These are phyloP conservation scores for Wickerhamomyces queroliae DNA, from an alignment of 805 yeast genomes.

Conservation along the genomic window DNA sequence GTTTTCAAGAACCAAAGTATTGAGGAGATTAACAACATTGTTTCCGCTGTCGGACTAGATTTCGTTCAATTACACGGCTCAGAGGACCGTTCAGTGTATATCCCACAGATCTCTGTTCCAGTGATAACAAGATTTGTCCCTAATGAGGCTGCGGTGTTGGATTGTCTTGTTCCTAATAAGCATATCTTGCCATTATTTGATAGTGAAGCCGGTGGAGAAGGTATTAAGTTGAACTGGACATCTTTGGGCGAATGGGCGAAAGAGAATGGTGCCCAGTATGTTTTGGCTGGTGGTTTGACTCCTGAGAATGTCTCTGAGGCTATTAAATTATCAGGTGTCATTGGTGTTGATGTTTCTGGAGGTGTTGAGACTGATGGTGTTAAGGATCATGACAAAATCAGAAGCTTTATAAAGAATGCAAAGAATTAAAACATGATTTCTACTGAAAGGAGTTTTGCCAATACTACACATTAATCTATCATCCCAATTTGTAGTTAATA, in stretches of 20 bases:
- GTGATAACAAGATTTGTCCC: conserved; percentile 74
- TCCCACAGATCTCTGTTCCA: conserved; percentile 37
- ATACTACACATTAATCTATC: background rate
- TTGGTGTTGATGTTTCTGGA: conserved; percentile 92
- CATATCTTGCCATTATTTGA: conserved; percentile 67
- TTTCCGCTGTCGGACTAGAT: conserved; percentile 49
- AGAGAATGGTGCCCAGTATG: conserved; percentile 28
- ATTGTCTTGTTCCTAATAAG: conserved; percentile 22
- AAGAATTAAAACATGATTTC: too few relatives aligned
- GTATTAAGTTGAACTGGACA: conserved; percentile 73
- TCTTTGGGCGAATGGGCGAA: conserved; percentile 34
- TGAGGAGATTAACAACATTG: conserved; percentile 46
- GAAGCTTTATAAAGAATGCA: conserved; percentile 50
- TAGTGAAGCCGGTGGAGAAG: conserved; percentile 91
- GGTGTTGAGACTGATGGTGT: conserved; percentile 82
- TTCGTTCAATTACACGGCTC: conserved; percentile 87
- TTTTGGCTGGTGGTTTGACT: conserved; percentile 87
- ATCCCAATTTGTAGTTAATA: too few relatives aligned
- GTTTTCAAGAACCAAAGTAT: conserved; percentile 82
- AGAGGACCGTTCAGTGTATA: conserved; percentile 43
- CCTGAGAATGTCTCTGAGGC: conserved; percentile 69
- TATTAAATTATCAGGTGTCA: conserved; percentile 42
- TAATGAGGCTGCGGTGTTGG: conserved; percentile 36
- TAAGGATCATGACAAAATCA: conserved; percentile 65
- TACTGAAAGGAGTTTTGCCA: too few relatives aligned